Evolutionary conservation across 768 basidiomycete genomes (phyloP), one percentile per base, ranked within the genome.

Genomic region (Pseudohyphozyma bogoriensis): DNA sequence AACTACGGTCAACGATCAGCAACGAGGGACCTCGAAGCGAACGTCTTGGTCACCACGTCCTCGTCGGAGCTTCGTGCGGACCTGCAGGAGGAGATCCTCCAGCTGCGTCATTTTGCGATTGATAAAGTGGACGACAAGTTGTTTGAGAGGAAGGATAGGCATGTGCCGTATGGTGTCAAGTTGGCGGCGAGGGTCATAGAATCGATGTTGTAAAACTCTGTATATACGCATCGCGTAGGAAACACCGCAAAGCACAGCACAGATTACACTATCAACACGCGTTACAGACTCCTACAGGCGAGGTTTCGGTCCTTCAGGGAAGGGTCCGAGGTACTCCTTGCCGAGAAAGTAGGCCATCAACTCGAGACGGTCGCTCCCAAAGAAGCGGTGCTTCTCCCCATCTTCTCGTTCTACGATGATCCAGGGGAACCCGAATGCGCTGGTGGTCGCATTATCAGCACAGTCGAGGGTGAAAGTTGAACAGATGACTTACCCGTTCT

Each of bases 1-100:
- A 71, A 71, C 62, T 71, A 64, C 36, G 70, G 70, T 29, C 51
- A 58, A 8, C 67, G 70, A 1, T 62, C 60, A 9, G 70, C 69
- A 1, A 31, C 55, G 11, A 53, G 69, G 3, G 70, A 71, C 57
- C 54, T 71, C 56, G 70, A 71, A 49, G 62, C 65, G 20, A 66
- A 60, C 59, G 45, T 70, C 0, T 47, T 67, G 16, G 32, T 71
- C 31, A 60, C 62, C 29, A 71, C 70, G 13, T 56, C 58, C 2
- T 50, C 56, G 11, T 4, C 31, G 1, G 26, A n/a, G 18, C 28
- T 66, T 22, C 28, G 60, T 32, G 55, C 51, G 49, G 55, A 55
- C 18, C 54, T 71, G 22, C 66, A 65, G 55, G 42, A 49, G 22
- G 69, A 70, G 47, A 47, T 71, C 45, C 28, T 31, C 5, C 28